A percentile compares a stretch with the other conserved stretches of the same genome.
Conservation (phyloP, 2,329 filamentous ascomycete genomes). For the Penicillium brevicompactum region DNA sequence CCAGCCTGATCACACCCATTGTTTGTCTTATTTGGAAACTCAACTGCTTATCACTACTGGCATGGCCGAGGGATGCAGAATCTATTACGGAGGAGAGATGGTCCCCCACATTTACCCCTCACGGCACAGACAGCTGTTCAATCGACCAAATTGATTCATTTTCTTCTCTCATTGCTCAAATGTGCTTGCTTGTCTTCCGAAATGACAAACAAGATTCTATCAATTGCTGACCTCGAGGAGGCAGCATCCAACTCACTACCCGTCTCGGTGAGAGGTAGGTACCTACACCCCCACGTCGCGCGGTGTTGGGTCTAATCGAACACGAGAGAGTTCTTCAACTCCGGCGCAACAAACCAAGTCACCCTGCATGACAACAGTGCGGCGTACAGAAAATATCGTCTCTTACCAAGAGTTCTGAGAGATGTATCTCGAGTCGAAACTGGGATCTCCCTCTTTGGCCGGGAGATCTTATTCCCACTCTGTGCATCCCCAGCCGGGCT, state of each 20-base stretch:
- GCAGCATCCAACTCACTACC: slow-evolving; percentile 15
- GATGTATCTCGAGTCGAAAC: slow-evolving; percentile 48
- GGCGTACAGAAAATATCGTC: slow-evolving; percentile 53
- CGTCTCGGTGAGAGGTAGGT: slow-evolving; percentile 15
- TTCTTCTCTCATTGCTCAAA: neutral
- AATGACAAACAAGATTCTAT: slow-evolving; percentile 20
- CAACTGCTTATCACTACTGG: neutral
- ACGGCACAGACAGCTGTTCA: neutral
- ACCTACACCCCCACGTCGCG: neutral
- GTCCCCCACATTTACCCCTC: neutral
- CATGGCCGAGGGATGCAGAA: neutral
- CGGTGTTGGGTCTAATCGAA: slow-evolving; percentile 1
- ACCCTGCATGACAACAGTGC: slow-evolving; percentile 54
- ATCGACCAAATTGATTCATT: neutral
- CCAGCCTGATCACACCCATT: no score
- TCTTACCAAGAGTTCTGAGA: slow-evolving; percentile 48
- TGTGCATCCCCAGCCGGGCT: slow-evolving; percentile 57
- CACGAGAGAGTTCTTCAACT: slow-evolving; percentile 57
- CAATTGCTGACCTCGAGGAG: slow-evolving; percentile 19
- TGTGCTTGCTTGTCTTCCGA: neutral
- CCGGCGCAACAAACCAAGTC: slow-evolving; percentile 47
- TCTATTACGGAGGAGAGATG: neutral
- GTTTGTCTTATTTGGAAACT: no score
- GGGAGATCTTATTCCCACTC: slow-evolving; percentile 50
- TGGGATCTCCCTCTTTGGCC: slow-evolving; percentile 47